A percentile compares a stretch with the other conserved stretches of the same genome.
Conservation (phyloP, 2,329 filamentous ascomycete genomes). For the Cadophora sp. region DNA sequence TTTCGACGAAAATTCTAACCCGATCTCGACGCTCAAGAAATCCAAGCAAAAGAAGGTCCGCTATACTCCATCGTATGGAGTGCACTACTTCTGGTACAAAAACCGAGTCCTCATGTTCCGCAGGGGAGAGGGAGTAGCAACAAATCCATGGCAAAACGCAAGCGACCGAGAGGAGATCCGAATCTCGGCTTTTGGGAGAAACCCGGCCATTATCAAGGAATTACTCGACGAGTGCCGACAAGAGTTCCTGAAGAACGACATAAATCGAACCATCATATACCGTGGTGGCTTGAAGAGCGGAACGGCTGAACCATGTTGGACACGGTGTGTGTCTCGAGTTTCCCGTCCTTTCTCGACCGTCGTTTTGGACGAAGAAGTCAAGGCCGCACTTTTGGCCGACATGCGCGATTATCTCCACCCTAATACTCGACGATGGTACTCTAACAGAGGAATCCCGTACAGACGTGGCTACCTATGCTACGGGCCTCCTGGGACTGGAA, state of each 20-base stretch:
- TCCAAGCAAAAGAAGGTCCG: constrained; percentile 50
- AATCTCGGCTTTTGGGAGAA: constrained; percentile 66
- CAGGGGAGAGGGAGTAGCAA: constrained; percentile 56
- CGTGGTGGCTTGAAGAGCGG: constrained; percentile 56
- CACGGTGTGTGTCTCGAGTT: constrained; percentile 64
- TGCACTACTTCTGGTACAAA: constrained; percentile 73
- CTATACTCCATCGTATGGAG: constrained; percentile 73
- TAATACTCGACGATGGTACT: constrained; percentile 76
- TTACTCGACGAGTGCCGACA: constrained; percentile 64
- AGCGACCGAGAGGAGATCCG: constrained; percentile 65
- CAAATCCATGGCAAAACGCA: constrained; percentile 48
- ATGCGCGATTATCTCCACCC: constrained; percentile 69
- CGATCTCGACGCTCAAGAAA: constrained; percentile 36
- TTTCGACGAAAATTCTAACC: constrained; percentile 39
- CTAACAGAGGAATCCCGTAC: constrained; percentile 84
- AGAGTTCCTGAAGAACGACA: constrained; percentile 62
- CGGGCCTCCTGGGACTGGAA: constrained; percentile 82
- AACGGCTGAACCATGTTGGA: constrained; percentile 59
- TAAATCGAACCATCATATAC: constrained; percentile 70
- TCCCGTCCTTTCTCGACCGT: constrained; percentile 70
- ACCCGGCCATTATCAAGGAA: constrained; percentile 66
- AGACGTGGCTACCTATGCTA: constrained; percentile 83
- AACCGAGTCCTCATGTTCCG: constrained; percentile 64
- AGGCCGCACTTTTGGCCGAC: constrained; percentile 65
- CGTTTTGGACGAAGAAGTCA: constrained; percentile 66